Conservation (phyloP, 2,329 filamentous ascomycete genomes). For the Cladophialophora chaetospira region DNA sequence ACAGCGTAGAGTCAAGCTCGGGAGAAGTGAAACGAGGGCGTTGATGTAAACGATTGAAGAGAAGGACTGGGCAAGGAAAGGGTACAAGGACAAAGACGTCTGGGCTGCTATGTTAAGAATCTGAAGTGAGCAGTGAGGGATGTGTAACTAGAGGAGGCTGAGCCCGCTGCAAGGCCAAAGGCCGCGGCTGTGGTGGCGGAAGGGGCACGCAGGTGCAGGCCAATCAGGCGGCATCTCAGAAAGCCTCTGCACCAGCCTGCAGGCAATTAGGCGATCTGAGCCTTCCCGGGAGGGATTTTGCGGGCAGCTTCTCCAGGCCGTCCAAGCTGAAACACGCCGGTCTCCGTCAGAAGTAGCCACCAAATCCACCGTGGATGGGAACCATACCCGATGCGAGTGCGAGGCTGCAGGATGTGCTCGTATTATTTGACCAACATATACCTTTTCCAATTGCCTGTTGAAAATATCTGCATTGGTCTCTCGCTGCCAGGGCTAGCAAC, state of each 20-base stretch:
- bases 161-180: conserved; percentile 13
- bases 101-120: conserved; percentile 11
- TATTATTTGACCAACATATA: neutral
- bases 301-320: conserved; percentile 1
- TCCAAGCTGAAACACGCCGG: conserved; percentile 23
- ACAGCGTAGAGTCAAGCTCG: no score
- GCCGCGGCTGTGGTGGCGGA: conserved; percentile 1
- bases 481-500: no score
- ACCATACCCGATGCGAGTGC: neutral
- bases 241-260: neutral
- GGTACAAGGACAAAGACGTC: neutral
- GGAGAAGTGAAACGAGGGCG: neutral
- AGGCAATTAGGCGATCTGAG: conserved; percentile 16
- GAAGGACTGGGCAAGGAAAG: neutral
- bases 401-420: neutral
- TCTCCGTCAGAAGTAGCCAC: neutral
- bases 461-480: no score
- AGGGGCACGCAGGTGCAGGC: neutral
- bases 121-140: conserved; percentile 8
- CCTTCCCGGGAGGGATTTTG: conserved; percentile 11
- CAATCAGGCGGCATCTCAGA: neutral
- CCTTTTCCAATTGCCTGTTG: no score
- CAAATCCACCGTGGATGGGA: conserved; percentile 1
- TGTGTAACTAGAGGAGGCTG: conserved; percentile 21
- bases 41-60: neutral